These are phyloP conservation scores for Haplosporangium gracile DNA, from an alignment of 192 early-diverging fungal genomes.

Conservation along the genomic window DNA sequence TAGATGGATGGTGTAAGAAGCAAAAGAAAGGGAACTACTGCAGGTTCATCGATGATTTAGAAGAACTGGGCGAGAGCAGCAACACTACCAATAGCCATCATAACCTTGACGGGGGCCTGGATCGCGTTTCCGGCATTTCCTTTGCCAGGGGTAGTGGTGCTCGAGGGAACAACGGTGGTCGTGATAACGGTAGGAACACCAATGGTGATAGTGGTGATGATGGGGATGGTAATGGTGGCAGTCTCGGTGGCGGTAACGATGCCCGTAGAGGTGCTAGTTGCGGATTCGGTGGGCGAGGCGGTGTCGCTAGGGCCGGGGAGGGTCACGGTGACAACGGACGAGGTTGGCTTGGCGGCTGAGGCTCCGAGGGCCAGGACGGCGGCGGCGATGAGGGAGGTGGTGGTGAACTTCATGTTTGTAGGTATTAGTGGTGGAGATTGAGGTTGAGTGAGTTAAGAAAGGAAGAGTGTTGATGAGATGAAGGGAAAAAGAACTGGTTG, in stretches of 20 bases:
- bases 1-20: not conserved
- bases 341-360: conserved; percentile 2
- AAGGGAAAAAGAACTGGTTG: not conserved
- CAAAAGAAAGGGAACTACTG: not conserved
- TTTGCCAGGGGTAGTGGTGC: not conserved
- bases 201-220: not conserved
- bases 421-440: not conserved
- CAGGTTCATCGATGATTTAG: not conserved
- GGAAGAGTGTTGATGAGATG: not conserved
- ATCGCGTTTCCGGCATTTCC: conserved; percentile 23
- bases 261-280: not conserved
- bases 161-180: not conserved
- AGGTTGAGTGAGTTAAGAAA: not conserved
- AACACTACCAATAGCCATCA: conserved; percentile 32
- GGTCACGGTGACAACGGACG: not conserved
- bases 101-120: conserved; percentile 15
- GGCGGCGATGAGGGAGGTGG: conserved; percentile 7
- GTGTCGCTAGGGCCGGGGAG: not conserved
- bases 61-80: conserved; percentile 30
- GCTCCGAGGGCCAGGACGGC: conserved; percentile 8
- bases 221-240: not conserved
- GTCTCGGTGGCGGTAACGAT: not conserved
- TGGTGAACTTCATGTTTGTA: conserved; percentile 22
- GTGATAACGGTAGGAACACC: not conserved
- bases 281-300: not conserved